These are phyloP conservation scores for Epichloe festucae DNA, from an alignment of 2,329 filamentous ascomycete genomes.

Conservation along the genomic window DNA sequence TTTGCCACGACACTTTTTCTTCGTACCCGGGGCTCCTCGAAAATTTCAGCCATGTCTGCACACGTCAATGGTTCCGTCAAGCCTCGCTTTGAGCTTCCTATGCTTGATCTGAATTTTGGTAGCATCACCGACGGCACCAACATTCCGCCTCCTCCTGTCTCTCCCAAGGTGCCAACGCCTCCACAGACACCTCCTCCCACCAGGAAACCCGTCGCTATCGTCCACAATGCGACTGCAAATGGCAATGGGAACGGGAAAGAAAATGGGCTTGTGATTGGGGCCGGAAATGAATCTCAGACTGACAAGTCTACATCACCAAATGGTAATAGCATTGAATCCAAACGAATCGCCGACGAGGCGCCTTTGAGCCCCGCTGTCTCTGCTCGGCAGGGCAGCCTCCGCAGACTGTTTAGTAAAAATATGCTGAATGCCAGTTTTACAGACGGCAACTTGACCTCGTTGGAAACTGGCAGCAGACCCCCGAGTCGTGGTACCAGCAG, in stretches of 20 bases:
- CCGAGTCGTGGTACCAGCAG: constrained; percentile 37
- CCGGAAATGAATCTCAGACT: neutral
- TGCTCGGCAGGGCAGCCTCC: constrained; percentile 40
- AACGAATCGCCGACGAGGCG: constrained; percentile 36
- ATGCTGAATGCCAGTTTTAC: constrained; percentile 40
- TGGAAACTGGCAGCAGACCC: constrained; percentile 31
- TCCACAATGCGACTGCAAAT: neutral
- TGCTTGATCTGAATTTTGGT: constrained; percentile 44
- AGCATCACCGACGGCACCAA: constrained; percentile 48
- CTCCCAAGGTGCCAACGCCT: constrained; percentile 36
- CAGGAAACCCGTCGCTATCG: constrained; percentile 11
- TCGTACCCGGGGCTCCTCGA: neutral
- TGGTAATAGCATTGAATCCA: constrained; percentile 32
- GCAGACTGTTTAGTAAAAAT: constrained; percentile 42
- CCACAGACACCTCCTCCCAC: constrained; percentile 22
- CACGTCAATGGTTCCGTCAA: constrained; percentile 15
- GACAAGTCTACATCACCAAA: constrained; percentile 13
- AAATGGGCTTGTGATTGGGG: neutral
- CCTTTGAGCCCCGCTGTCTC: constrained; percentile 40
- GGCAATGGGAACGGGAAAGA: neutral
- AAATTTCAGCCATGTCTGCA: constrained; percentile 18
- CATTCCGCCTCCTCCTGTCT: constrained; percentile 45
- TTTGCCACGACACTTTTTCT: neutral
- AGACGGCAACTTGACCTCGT: constrained; percentile 33
- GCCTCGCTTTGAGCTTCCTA: constrained; percentile 42